Evolutionary conservation across 2,329 filamentous ascomycete species (phyloP), one percentile per base, ranked within the genome.

Genomic region (Sarocladiaceae sp.): DNA sequence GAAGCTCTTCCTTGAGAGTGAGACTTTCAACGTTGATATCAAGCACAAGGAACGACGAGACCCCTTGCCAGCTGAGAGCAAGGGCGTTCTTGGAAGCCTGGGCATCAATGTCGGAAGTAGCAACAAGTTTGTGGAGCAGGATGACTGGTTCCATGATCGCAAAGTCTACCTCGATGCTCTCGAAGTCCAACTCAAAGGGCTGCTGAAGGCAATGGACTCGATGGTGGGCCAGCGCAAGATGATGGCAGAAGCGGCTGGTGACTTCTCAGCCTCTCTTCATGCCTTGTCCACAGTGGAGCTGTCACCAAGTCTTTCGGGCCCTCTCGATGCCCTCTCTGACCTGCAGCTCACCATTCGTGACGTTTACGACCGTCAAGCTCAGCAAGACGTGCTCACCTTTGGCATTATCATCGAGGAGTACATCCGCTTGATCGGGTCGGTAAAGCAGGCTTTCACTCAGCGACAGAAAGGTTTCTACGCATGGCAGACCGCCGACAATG

Each of bases 71-170:
- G 81, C 80, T 33, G 93, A 97, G 66, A 95, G 82, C 68, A 97
- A 97, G 67, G 90, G 93, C 44, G 84, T 97, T 70, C 80, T 97
- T 55, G 88, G 89, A 56, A 87, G 83, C 13, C 75, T 96, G 44
- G 88, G 88, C 18, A 76, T 93, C 50, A 85, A 76, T 50, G 81
- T 91, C 20, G 86, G 90, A 23, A 77, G 82, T 47, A 75, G 80
- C 44, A 82, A 76, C 55, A 98, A 98, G 64, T 98, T 98, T 66
- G 82, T 98, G 31, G 93, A 98, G 66, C 93, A 97, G 60, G 93
- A 98, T 61, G 93, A 98, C 67, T 98, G 91, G 93, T 98, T 98
- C 68, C 91, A 98, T 56, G 93, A 98, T 54, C 88, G 93, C 49
- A 88, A 84, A 57, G 80, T 97, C 45, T 98, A 98, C 59, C 78